phyloP scores from a whole-genome alignment of 768 basidiomycete species.

The Boletus fagicola region DNA sequence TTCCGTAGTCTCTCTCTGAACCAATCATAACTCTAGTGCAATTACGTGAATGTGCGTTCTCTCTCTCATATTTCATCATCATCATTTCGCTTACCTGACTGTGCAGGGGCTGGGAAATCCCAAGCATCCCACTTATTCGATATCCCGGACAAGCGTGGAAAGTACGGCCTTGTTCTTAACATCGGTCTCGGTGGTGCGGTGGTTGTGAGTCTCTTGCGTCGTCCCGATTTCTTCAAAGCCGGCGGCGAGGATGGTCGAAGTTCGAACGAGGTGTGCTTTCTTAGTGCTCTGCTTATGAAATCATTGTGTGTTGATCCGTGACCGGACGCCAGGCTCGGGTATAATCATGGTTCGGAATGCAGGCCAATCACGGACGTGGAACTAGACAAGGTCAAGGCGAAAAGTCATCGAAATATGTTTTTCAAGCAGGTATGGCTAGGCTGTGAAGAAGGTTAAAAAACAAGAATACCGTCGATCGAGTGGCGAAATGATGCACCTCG shows the following conservation, averaged over 20 bases:
- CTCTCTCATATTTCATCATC: no score
- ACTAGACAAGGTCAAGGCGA: constrained; percentile 72
- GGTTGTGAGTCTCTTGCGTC: constrained; percentile 67
- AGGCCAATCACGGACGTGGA: constrained; percentile 57
- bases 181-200: constrained; percentile 79
- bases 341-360: constrained; percentile 73
- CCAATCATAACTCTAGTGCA: constrained; percentile 51
- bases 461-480: background rate
- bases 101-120: constrained; percentile 72
- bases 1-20: background rate
- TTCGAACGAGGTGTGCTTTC: constrained; percentile 50
- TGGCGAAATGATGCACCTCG: background rate
- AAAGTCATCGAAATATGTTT: constrained; percentile 46
- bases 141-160: constrained; percentile 58
- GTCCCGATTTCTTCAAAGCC: constrained; percentile 70
- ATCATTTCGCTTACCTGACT: background rate
- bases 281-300: no score
- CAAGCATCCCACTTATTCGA: constrained; percentile 70
- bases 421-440: constrained; percentile 32
- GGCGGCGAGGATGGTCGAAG: constrained; percentile 64
- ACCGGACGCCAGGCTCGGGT: constrained; percentile 55
- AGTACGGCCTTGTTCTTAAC: constrained; percentile 78
- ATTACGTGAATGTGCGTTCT: constrained; percentile 56
- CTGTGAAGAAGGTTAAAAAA: constrained; percentile 26
- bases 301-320: background rate